Evolutionary conservation across 108 stramenopile genomes (phyloP), one percentile per base, ranked within the genome.

Genomic region (Cylindrotheca closterium): DNA sequence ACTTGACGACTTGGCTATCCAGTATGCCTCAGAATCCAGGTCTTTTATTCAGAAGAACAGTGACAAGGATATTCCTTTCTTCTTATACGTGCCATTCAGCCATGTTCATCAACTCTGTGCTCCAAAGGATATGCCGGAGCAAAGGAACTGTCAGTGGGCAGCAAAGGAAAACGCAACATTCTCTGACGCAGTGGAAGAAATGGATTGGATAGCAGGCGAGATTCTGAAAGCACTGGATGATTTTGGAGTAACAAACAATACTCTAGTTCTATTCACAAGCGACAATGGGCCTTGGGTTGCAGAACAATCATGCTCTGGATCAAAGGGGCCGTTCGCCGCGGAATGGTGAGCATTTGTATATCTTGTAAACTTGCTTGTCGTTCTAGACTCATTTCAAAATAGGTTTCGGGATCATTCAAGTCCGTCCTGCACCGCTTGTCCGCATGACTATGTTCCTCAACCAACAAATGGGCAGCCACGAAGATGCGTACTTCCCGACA

Each of bases 201-300:
- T 84, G 84, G 88, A 89, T 53, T 79, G 82, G 83, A 83, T 85
- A 26, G 73, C 66, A 15, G 82, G 83, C 3, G 2, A 70, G 47
- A 64, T 88, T 12, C 28, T 82, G 30, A 26, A 58, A 1, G 37
- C 52, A 0, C 67, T 88, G 30, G 75, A 76, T 22, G 26, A 31
- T 7, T 19, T 22, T 3, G 71, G 63, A 18, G 51, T 73, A 0
- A 49, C 46, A 1, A 73, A 81, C n/a, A 70, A 83, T 22, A 87
- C 86, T 10, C 47, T 87, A 17, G 77, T 88, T 8, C 12, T 82
- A 2, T 88, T 88, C 28, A 84, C 88, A 12, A 80, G 79, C 47
- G 88, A 89, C 63, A 89, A 89, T 63, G 88, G 88, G 1, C 84
- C 88, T 3, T 85, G 84, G 84, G 66, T 82, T 30, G 84, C 82